Evolutionary conservation across 1,284 basidiomycete species (phyloP).

Genomic region (Ustilago nuda): DNA sequence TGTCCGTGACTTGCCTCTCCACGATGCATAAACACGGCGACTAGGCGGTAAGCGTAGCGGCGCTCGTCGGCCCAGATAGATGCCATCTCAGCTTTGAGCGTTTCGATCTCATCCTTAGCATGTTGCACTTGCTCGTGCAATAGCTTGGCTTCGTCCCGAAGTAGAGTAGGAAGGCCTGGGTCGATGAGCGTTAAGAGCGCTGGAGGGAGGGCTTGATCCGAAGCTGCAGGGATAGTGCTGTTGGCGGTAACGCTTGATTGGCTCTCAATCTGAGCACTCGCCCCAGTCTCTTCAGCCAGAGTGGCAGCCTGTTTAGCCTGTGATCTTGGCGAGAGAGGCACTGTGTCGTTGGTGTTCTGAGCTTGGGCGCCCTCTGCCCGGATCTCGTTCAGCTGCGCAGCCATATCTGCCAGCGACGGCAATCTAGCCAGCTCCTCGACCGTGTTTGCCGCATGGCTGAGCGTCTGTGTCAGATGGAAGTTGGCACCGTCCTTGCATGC

Average conservation of each 20-base stretch:
- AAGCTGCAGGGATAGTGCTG: not conserved
- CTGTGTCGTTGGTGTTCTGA: not conserved
- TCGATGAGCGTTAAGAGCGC: constrained; percentile 31
- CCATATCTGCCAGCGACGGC: constrained; percentile 28
- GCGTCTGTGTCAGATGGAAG: constrained; percentile 36
- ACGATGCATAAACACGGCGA: constrained; percentile 95
- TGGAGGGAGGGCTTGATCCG: constrained; percentile 4
- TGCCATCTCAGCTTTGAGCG: constrained; percentile 80
- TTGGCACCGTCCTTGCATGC: constrained; percentile 43
- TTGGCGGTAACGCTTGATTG: not conserved
- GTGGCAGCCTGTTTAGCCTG: constrained; percentile 16
- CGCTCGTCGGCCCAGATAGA: constrained; percentile 79
- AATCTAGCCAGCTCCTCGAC: constrained; percentile 39
- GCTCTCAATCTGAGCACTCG: not conserved
- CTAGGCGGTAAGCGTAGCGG: constrained; percentile 85
- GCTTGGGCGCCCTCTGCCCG: constrained; percentile 9
- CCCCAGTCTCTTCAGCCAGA: not conserved
- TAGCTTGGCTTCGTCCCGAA: constrained; percentile 44
- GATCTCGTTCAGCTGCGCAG: constrained; percentile 30
- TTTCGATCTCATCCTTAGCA: constrained; percentile 72
- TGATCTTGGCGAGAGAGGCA: constrained; percentile 11
- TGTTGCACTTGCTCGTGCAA: constrained; percentile 75
- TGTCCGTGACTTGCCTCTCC: constrained; percentile 68
- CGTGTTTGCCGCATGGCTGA: constrained; percentile 36
- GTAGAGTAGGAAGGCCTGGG: constrained; percentile 20